These are phyloP conservation scores for Fragilaria crotonensis DNA, from an alignment of 108 stramenopile species.

Conservation along the genomic window DNA sequence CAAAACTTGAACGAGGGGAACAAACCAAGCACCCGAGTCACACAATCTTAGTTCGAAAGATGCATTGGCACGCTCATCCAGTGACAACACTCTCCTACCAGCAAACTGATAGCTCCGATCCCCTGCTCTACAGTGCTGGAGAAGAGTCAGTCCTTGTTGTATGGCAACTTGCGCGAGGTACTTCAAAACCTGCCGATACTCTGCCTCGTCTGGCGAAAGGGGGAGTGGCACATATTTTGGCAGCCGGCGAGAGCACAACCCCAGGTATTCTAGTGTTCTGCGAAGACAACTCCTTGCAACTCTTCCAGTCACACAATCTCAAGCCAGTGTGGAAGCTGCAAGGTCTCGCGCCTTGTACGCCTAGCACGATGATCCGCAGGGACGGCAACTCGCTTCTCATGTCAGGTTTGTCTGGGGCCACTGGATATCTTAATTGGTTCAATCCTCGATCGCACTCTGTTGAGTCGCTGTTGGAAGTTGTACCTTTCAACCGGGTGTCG, in stretches of 20 bases:
- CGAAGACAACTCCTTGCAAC: conserved; percentile 63
- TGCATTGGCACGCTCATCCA: conserved; percentile 82
- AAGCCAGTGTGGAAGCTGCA: conserved; percentile 51
- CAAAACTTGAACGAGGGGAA: background rate
- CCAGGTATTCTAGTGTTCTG: conserved; percentile 44
- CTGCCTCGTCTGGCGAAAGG: conserved; percentile 58
- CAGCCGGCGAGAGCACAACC: conserved; percentile 10
- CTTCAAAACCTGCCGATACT: conserved; percentile 44
- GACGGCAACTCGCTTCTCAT: conserved; percentile 18
- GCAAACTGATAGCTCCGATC: no score
- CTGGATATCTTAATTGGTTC: conserved; percentile 78
- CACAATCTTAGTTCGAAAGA: conserved; percentile 30
- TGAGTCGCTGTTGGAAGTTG: conserved; percentile 52
- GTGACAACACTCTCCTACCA: conserved; percentile 46
- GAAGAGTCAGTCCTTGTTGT: conserved; percentile 71
- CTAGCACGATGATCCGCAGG: conserved; percentile 6
- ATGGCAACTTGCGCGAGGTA: conserved; percentile 64
- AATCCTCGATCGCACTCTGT: conserved; percentile 45
- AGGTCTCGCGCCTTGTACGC: conserved; percentile 36
- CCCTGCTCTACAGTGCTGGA: conserved; percentile 65
- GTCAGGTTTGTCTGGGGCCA: conserved; percentile 42
- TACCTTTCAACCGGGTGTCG: conserved; percentile 70
- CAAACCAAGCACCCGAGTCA: conserved; percentile 29
- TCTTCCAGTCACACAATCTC: conserved; percentile 53
- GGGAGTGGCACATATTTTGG: conserved; percentile 40